Evolutionary conservation across 495 filamentous ascomycete species (phyloP), one percentile per base, ranked within the genome.

Genomic region (Apodospora peruviana): DNA sequence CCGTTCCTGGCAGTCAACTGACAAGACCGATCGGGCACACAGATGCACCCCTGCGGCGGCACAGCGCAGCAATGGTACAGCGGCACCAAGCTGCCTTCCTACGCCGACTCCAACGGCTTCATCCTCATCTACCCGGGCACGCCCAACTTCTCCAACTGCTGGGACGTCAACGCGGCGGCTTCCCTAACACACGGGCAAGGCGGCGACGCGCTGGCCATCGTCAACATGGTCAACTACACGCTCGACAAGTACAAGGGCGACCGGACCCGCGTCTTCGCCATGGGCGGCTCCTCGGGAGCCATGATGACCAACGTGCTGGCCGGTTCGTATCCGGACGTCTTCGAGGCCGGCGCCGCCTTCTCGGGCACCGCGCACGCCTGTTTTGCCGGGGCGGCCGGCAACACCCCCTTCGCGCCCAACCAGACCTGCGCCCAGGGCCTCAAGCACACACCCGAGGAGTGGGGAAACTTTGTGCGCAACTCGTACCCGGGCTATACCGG

Each of bases 221-320:
- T 74, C 50, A 77, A 66, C 64, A 79, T 80, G 76, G 76, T 80
- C 53, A 73, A 72, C 45, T 80, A 74, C 51, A 67, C 73, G 1
- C 45, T 79, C 17, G 36, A 40, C 43, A 69, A 68, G 45, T 78
- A 82, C 62, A 62, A 49, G 14, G 78, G 50, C 34, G 74, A 82
- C 59, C 23, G 65, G 24, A 52, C 51, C 24, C 66, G 62, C 34
- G 70, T 81, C 23, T 80, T 72, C 47, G 75, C 72, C 19, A 79
- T 74, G 53, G 78, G 77, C 10, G 64, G 60, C 7, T 77, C 72
- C 0, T 80, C 76, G 12, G 79, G 79, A 20, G 78, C 67, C 35
- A 81, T 80, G 77, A 78, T 79, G 77, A 78, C 76, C 37, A 82
- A 81, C 55, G 76, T 80, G 18, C 53, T 83, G 58, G 77, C 72